Base-by-base conservation (phyloP, 1,139 yeast species). In the Hemisphaericaspora xylofermentans region DNA sequence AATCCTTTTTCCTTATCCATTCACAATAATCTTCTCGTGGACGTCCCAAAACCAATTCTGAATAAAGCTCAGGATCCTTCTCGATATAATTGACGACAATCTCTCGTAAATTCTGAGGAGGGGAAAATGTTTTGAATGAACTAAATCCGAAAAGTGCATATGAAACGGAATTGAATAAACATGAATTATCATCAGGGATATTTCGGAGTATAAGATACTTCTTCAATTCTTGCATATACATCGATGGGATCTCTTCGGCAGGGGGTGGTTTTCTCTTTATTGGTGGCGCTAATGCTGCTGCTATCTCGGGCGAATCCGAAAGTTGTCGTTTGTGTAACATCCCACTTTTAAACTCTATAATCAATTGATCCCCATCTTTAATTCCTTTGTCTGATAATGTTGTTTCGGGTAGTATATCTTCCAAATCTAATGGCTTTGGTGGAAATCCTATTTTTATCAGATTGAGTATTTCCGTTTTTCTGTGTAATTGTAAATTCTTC, bases 111-210 rank as follows among this genome's bases (percentile, higher is more conserved):
- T 71, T 73, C 33, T 55, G 58, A 38, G 71, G 74, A 39, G 67
- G 64, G 25, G 51, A 48, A 8, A 39, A 44, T 22, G 52, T 48
- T 19, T 47, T 47, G 32, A 40, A 46, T 5, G 58, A 48, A 14
- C 47, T 49, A 2, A 47, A 44, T 0, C 68, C 68, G 33, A 73
- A 67, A 6, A 78, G 58, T 10, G 81, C 78, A 53, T 80, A 82
- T 1, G 81, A 71, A 1, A 86, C 68, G 0, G 94, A 76, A 49
- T 85, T 80, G 63, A 86, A 86, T 51, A 87, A 64, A 56, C 95
- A 86, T 8, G 94, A 84, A 56, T 86, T 86, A 58, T 87, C 94
- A 54, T 86, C 91, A 1, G 87, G 85, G 45, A 84, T 80, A 41
- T 78, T 76, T 29, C 88, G 71, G 13, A 84, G 67, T 10, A 74